These are phyloP conservation scores for Mediolabrus comicus DNA, from an alignment of 108 stramenopile species.

Conservation along the genomic window DNA sequence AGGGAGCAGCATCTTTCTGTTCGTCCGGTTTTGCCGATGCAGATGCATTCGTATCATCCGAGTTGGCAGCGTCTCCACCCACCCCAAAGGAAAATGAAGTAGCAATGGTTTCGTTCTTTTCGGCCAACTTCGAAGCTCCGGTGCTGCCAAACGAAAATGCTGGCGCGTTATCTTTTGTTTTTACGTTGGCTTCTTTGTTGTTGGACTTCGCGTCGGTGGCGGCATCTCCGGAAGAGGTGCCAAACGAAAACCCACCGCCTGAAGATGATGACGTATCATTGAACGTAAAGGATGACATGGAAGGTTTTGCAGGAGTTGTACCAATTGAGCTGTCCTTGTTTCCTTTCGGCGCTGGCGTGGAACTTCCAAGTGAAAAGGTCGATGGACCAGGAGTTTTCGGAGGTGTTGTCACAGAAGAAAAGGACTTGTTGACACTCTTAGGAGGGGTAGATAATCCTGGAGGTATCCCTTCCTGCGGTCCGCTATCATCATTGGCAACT, in stretches of 20 bases:
- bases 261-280: background rate
- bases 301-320: background rate
- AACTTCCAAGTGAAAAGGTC: background rate
- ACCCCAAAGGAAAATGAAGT: background rate
- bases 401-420: background rate
- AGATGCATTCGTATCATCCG: background rate
- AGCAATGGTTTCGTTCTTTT: background rate
- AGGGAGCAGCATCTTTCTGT: background rate
- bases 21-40: background rate
- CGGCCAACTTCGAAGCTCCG: too few relatives aligned
- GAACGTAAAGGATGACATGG: background rate
- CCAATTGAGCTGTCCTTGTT: background rate
- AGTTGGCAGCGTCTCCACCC: background rate
- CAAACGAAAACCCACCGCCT: background rate
- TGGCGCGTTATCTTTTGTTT: background rate
- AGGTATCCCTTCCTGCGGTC: too few relatives aligned
- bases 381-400: conserved; percentile 1
- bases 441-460: conserved; percentile 1
- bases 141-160: background rate
- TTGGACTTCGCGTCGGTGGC: background rate
- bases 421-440: conserved; percentile 9
- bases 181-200: background rate
- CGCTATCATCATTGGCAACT: conserved; percentile 1
- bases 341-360: background rate
- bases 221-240: background rate